Evolutionary conservation across 345 rosid genomes (phyloP).

Genomic region (Microthlaspi erraticum): DNA sequence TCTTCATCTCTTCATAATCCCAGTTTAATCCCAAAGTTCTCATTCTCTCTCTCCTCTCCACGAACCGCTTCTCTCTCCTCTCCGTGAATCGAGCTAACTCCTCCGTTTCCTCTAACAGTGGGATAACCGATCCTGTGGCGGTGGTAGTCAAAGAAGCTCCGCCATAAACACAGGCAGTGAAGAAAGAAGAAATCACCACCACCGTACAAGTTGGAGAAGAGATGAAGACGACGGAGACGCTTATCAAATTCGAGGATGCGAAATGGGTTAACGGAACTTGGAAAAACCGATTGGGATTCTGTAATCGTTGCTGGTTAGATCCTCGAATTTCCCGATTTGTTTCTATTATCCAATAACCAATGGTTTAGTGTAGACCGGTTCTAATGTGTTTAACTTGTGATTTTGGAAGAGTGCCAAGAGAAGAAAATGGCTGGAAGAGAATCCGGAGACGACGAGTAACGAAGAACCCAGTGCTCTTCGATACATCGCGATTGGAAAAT

Average conservation of each 20-base stretch:
- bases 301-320: slow-evolving; percentile 89
- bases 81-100: slow-evolving; percentile 50
- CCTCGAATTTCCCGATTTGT: not conserved
- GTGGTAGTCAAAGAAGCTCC: slow-evolving; percentile 31
- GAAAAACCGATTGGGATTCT: slow-evolving; percentile 81
- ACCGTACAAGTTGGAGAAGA: slow-evolving; percentile 43
- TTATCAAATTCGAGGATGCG: slow-evolving; percentile 62
- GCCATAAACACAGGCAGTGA: not conserved
- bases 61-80: slow-evolving; percentile 41
- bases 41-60: slow-evolving; percentile 48
- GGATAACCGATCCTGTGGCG: slow-evolving; percentile 43
- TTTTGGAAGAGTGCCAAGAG: slow-evolving; percentile 82
- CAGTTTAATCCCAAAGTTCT: slow-evolving; percentile 42
- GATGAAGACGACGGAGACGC: slow-evolving; percentile 42
- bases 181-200: not conserved
- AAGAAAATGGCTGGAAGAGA: slow-evolving; percentile 81
- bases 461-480: slow-evolving; percentile 80
- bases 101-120: slow-evolving; percentile 50
- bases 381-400: not conserved
- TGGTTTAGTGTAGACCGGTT: too few species aligned
- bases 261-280: slow-evolving; percentile 91
- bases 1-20: slow-evolving; percentile 41
- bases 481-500: too few species aligned
- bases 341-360: too few species aligned
- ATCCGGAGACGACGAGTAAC: slow-evolving; percentile 80